Base-by-base conservation (phyloP, 192 early-diverging fungal species). In the Geranomyces variabilis region DNA sequence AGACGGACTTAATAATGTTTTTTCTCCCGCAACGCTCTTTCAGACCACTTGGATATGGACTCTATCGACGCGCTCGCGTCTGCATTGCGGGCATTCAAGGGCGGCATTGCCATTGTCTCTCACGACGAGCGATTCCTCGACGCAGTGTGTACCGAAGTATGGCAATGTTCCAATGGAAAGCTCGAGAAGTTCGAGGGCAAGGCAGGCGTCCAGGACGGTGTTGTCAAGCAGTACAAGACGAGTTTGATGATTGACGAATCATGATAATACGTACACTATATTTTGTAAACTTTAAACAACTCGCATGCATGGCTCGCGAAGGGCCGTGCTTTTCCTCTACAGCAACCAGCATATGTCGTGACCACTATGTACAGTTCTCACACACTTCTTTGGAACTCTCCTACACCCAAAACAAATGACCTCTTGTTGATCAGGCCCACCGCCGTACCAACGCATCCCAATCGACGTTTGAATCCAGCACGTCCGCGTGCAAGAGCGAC, bases 61-160 rank as follows among this genome's bases (percentile, higher is more conserved):
- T 94, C 95, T 56, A 97, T 99, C 64, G 97, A 99, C 78, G 94
- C 96, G 13, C 84, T 99, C 43, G 89, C 92, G 33, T 84, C 83
- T 14, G 95, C 97, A 28, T 80, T 98, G 68, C 88, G 86, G 46
- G 87, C 86, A 67, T 99, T 95, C 78, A 86, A 90, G 66, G 97
- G 97, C 70, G 97, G 95, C 44, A 92, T 99, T 15, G 91, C 95
- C 71, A 90, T 93, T 70, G 91, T 93, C 29, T 93, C 92, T 31
- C 91, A 93, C 87, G 92, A 93, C 82, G 84, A 90, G 75, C 83
- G 86, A 43, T 93, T 93, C 89, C 79, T 93, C 51, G 91, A 93
- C 73, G 67, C 87, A 65, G 90, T 91, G 46, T 91, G 90, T 76
- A 91, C 87, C 49, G 90, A 93, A 56, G 87, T 99, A 65, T 99